Conservation (phyloP, 1,139 yeast genomes). For the Zygoascus sp. region DNA sequence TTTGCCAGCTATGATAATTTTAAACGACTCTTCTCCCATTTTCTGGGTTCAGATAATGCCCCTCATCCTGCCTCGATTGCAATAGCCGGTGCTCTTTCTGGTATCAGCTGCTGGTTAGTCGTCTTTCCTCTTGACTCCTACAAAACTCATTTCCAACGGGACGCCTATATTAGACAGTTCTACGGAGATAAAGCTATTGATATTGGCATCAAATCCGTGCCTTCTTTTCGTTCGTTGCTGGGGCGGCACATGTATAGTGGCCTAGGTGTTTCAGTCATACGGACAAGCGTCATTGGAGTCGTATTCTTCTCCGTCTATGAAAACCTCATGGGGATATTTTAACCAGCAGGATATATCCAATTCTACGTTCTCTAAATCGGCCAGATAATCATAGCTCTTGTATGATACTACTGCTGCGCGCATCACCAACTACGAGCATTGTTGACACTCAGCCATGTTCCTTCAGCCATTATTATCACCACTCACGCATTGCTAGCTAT, state of each 20-base stretch:
- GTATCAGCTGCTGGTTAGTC: conserved; percentile 65
- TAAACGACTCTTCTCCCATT: conserved; percentile 37
- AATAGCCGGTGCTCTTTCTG: conserved; percentile 76
- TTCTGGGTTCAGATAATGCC: conserved; percentile 23
- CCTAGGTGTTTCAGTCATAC: conserved; percentile 62
- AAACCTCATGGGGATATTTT: conserved; percentile 27
- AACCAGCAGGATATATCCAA: background rate
- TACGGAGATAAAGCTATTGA: conserved; percentile 34
- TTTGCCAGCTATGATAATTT: conserved; percentile 71
- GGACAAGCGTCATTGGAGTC: conserved; percentile 71
- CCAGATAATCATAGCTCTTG: background rate
- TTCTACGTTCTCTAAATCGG: background rate
- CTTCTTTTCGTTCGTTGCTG: conserved; percentile 24
- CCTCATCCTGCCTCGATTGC: conserved; percentile 43
- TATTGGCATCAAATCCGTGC: conserved; percentile 31
- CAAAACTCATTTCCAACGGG: conserved; percentile 70
- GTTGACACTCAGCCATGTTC: too few species aligned
- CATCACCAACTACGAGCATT: too few species aligned
- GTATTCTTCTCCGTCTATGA: conserved; percentile 74
- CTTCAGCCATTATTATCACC: too few species aligned
- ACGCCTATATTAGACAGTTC: conserved; percentile 62
- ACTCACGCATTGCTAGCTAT: too few species aligned
- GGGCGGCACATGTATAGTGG: conserved; percentile 62
- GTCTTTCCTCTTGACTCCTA: conserved; percentile 80
- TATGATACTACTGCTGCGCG: too few species aligned